Conservation (phyloP, 73 alveolate species). For the Stentor coeruleus region DNA sequence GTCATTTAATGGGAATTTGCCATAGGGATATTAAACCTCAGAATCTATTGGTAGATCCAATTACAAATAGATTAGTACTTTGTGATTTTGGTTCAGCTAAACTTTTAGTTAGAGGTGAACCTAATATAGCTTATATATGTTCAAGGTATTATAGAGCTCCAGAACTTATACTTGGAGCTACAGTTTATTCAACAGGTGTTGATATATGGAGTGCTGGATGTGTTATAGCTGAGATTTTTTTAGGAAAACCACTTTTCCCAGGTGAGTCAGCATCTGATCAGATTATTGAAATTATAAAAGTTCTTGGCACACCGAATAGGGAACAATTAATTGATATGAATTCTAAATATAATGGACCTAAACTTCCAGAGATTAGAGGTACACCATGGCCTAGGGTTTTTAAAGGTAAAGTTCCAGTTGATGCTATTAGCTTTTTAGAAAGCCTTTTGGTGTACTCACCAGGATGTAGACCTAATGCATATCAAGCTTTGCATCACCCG, state of each 20-base stretch:
- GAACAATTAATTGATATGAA: conserved; percentile 67
- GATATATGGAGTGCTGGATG: conserved; percentile 78
- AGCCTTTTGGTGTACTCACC: conserved; percentile 83
- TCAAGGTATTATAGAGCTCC: conserved; percentile 83
- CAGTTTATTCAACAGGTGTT: conserved; percentile 61
- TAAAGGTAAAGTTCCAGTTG: conserved; percentile 33
- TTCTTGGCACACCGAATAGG: conserved; percentile 81
- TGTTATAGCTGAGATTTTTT: conserved; percentile 64
- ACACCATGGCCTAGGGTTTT: conserved; percentile 66
- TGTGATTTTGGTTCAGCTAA: conserved; percentile 85
- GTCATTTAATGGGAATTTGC: conserved; percentile 45
- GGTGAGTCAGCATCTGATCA: conserved; percentile 75
- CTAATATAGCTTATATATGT: conserved; percentile 65
- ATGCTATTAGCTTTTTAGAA: conserved; percentile 39
- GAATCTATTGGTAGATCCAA: conserved; percentile 67
- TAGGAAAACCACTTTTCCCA: conserved; percentile 79
- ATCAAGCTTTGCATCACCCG: conserved; percentile 82
- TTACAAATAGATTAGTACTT: conserved; percentile 52
- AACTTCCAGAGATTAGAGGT: conserved; percentile 64
- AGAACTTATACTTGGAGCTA: conserved; percentile 69
- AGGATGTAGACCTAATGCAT: conserved; percentile 62
- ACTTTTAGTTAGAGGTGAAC: conserved; percentile 48
- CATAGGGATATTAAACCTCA: conserved; percentile 83
- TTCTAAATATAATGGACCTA: conserved; percentile 70
- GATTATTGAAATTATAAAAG: conserved; percentile 74